Base-by-base conservation (phyloP, 2,329 filamentous ascomycete species). In the Penicillium sp. region DNA sequence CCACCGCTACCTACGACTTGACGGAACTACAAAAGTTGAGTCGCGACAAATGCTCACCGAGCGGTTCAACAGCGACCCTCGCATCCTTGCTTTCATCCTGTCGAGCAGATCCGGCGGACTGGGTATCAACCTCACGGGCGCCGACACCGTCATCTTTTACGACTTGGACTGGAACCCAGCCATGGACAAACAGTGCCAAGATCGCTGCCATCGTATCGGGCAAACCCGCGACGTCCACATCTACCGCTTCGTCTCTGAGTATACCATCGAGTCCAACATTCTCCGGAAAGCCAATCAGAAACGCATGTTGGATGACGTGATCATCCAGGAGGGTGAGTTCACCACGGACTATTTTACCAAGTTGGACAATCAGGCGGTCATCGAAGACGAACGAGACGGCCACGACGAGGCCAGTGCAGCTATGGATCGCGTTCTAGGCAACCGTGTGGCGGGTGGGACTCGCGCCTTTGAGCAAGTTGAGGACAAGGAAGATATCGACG, bases 101-200 rank as follows among this genome's bases (percentile, higher is more conserved):
- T 97, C 93, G 0, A 96, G 91, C 45, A 85, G 94, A 52, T 96
- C 94, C 0, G 94, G 94, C 61, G 94, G 94, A 50, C 79, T 99
- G 0, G 94, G 94, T 52, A 95, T 99, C 76, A 99, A 99, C 65
- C 80, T 99, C 41, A 97, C 93, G 0, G 94, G 94, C 45, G 94
- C 94, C 5, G 94, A 97, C 70, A 96, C 92, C 0, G 94, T 99
- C 65, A 96, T 99, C 61, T 99, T 99, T 73, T 99, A 97, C 74
- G 94, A 99, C 67, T 86, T 97, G 54, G 94, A 99, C 70, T 99
- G 95, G 95, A 99, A 99, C 65, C 94, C 94, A 0, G 94, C 95
- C 47, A 99, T 99, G 94, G 94, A 99, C 77, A 96, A 96, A 73
- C 94, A 99, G 73, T 99, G 94, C 66, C 95, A 99, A 74, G 95